phyloP scores from a whole-genome alignment of 768 basidiomycete species.

The Boletus tomentosulus region DNA sequence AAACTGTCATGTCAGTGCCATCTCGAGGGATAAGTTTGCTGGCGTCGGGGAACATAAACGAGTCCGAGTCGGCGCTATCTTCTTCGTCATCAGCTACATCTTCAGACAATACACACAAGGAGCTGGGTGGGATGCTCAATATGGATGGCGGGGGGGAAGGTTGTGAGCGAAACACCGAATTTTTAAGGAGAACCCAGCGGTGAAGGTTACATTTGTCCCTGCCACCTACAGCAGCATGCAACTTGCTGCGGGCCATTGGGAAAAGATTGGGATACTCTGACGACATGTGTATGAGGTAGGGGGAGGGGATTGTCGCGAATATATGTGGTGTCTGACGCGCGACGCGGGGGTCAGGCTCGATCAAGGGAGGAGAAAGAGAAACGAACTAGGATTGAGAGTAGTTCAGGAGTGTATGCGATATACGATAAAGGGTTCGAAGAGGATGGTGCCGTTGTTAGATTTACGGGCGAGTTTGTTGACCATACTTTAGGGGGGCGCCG shows the following conservation, averaged over 20 bases:
- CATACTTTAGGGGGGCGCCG: conserved; percentile 49
- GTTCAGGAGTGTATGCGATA: conserved; percentile 74
- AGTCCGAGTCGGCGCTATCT: conserved; percentile 50
- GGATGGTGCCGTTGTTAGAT: conserved; percentile 81
- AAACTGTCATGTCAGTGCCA: conserved; percentile 36
- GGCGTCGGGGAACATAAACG: conserved; percentile 81
- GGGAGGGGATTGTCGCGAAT: conserved; percentile 5
- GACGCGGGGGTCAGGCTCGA: conserved; percentile 5
- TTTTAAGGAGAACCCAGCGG: conserved; percentile 87
- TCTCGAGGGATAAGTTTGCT: conserved; percentile 45
- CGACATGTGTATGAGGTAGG: conserved; percentile 38
- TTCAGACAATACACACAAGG: conserved; percentile 31
- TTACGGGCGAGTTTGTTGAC: conserved; percentile 79
- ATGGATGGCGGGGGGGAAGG: conserved; percentile 34
- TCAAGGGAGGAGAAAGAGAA: not conserved
- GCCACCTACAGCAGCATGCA: conserved; percentile 56
- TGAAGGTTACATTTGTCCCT: conserved; percentile 74
- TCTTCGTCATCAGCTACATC: conserved; percentile 49
- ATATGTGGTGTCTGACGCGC: conserved; percentile 18
- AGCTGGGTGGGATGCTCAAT: conserved; percentile 16
- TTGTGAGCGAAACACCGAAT: conserved; percentile 62
- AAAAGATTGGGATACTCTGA: conserved; percentile 48
- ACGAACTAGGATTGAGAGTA: conserved; percentile 19
- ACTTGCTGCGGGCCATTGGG: conserved; percentile 67
- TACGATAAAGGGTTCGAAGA: conserved; percentile 85